Evolutionary conservation across 345 rosid genomes (phyloP).

Genomic region (Luvunga scandens): DNA sequence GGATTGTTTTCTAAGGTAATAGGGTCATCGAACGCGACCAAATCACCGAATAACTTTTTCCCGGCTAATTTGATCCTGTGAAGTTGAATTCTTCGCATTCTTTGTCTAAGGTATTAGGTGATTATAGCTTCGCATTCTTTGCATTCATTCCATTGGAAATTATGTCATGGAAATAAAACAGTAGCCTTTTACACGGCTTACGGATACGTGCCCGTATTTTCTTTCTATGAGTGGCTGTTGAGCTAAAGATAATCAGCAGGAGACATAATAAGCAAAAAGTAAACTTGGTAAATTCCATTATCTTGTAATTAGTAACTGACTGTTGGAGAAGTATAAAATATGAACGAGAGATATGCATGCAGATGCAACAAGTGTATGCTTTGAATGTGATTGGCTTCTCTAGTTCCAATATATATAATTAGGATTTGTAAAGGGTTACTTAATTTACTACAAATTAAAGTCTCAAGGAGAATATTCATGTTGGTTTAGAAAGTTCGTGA

Average conservation of each 20-base stretch:
- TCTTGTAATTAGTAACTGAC: background rate
- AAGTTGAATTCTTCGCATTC: slow-evolving; percentile 40
- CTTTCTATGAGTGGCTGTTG: background rate
- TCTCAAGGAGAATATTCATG: no score
- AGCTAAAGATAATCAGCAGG: no score
- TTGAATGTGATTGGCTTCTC: background rate
- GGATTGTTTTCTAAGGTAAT: slow-evolving; percentile 47
- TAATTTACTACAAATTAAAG: no score
- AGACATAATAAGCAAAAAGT: no score
- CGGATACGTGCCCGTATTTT: background rate
- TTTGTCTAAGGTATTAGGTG: background rate
- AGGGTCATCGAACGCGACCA: slow-evolving; percentile 48
- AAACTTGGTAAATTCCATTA: no score
- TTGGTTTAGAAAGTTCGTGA: no score
- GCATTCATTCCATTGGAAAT: slow-evolving; percentile 48
- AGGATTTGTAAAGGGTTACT: background rate
- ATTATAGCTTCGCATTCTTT: no score
- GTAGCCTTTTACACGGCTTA: slow-evolving; percentile 40
- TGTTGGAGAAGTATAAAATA: no score
- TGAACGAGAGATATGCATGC: no score
- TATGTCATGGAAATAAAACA: slow-evolving; percentile 45
- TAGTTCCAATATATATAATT: background rate
- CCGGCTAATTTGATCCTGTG: slow-evolving; percentile 36
- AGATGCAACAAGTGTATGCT: no score
- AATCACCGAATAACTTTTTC: slow-evolving; percentile 36